Evolutionary conservation across 306 rosid genomes (phyloP), one percentile per base, ranked within the genome.

Genomic region (Myrica gale): DNA sequence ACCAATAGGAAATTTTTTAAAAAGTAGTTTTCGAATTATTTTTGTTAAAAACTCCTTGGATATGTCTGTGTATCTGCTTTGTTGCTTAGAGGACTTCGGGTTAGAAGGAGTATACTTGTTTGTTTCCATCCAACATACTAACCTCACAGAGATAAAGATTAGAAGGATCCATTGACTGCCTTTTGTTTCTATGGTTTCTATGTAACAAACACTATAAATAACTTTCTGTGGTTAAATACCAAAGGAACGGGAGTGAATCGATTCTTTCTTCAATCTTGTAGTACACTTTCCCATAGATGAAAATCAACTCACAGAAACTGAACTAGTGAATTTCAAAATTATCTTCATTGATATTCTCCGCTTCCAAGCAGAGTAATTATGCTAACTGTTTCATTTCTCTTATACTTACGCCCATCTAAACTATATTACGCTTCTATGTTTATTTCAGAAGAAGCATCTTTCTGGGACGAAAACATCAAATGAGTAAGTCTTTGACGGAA

Each of bases 391-490:
- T 57, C 21, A 19, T 4, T 52, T 57, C 13, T 19, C 13, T 20
- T 20, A 0, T 0, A 57, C 63, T 57, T 39, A 8, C 21, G 63
- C 9, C 32, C 9, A 57, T 19, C 4, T 20, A 9, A 21, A 57
- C 21, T 57, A 10, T 21, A 60, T 23, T 60, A 42, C 12, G 15
- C 23, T 5, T 45, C n/a, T 23, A 55, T 45, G 46, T 72, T 61
- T 39, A 52, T 52, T 76, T 58, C 66, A 76, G 81, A 50, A 46
- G 74, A 51, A 65, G 50, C 26, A 16, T 1, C 73, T 41, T 10
- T 56, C 48, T 72, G 75, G 13, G 57, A 21, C 66, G 12, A 57
- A 72, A 19, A 67, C 17, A 7, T 72, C 81, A 5, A 72, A 70
- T 42, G 66, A 66, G 73, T 21, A 69, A 57, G 75, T 74, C 51